phyloP scores from a whole-genome alignment of 139 green algal genomes.

The Zygnema circumcarinatum region DNA sequence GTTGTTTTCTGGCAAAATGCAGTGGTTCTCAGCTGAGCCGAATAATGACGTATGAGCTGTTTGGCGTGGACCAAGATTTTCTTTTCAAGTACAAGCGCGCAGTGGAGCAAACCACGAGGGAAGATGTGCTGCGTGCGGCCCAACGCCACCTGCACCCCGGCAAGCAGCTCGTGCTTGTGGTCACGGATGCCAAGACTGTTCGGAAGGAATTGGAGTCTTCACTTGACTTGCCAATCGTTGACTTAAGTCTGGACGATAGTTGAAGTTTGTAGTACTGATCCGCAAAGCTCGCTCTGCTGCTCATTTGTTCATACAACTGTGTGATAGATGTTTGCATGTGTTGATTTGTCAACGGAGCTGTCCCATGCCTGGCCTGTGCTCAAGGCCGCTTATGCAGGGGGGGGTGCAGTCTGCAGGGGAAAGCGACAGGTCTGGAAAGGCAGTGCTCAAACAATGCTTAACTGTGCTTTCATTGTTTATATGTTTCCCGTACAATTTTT shows the following conservation, averaged over 20 bases:
- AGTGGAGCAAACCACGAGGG: constrained; percentile 13
- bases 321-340: too few relatives aligned
- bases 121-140: constrained; percentile 24
- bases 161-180: constrained; percentile 37
- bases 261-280: neutral
- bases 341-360: too few relatives aligned
- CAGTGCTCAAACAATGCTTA: too few relatives aligned
- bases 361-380: too few relatives aligned
- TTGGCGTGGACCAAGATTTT: constrained; percentile 53
- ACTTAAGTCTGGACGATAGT: neutral
- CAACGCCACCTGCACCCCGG: constrained; percentile 23
- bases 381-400: too few relatives aligned
- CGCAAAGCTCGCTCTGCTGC: too few relatives aligned
- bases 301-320: too few relatives aligned
- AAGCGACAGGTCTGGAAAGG: too few relatives aligned
- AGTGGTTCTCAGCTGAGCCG: constrained; percentile 41
- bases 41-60: constrained; percentile 62
- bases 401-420: too few relatives aligned
- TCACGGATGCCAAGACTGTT: constrained; percentile 29
- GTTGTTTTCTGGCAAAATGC: constrained; percentile 11
- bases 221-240: constrained; percentile 24
- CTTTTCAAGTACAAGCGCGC: constrained; percentile 51
- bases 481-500: too few relatives aligned
- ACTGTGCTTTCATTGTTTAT: too few relatives aligned
- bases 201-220: neutral